These are phyloP conservation scores for Sporothrix brasiliensis DNA, from an alignment of 2,329 filamentous ascomycete genomes.

Conservation along the genomic window DNA sequence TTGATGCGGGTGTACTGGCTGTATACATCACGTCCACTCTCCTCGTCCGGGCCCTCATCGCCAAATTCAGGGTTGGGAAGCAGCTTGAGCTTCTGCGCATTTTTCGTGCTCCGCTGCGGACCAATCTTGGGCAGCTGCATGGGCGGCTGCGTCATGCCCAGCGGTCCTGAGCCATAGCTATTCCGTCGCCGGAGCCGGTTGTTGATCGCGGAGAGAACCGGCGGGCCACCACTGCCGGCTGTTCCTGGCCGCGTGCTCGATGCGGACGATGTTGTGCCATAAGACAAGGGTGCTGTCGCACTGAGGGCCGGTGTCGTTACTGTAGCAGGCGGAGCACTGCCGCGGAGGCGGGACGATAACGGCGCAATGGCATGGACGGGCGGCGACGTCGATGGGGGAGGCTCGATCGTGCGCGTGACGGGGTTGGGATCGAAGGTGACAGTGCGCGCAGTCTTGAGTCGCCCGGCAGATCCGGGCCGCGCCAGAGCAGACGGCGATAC, in stretches of 20 bases:
- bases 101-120: conserved; percentile 92
- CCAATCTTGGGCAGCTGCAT: conserved; percentile 71
- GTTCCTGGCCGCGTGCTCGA: conserved; percentile 5
- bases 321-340: conserved; percentile 38
- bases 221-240: conserved; percentile 43
- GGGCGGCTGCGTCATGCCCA: conserved; percentile 21
- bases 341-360: conserved; percentile 37
- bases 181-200: conserved; percentile 85
- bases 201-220: conserved; percentile 78
- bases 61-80: conserved; percentile 85
- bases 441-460: conserved; percentile 58
- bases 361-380: conserved; percentile 39
- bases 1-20: conserved; percentile 98
- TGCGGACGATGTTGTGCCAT: conserved; percentile 38
- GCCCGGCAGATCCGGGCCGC: conserved; percentile 39
- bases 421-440: conserved; percentile 79
- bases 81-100: conserved; percentile 95
- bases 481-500: conserved; percentile 34
- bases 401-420: conserved; percentile 62
- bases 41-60: conserved; percentile 77
- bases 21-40: conserved; percentile 93
- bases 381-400: conserved; percentile 27
- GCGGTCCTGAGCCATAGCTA: conserved; percentile 63
- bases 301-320: conserved; percentile 44
- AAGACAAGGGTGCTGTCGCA: conserved; percentile 34